Evolutionary conservation across 169 alveolate species (phyloP).

Genomic region (Eimeria brunetti): DNA sequence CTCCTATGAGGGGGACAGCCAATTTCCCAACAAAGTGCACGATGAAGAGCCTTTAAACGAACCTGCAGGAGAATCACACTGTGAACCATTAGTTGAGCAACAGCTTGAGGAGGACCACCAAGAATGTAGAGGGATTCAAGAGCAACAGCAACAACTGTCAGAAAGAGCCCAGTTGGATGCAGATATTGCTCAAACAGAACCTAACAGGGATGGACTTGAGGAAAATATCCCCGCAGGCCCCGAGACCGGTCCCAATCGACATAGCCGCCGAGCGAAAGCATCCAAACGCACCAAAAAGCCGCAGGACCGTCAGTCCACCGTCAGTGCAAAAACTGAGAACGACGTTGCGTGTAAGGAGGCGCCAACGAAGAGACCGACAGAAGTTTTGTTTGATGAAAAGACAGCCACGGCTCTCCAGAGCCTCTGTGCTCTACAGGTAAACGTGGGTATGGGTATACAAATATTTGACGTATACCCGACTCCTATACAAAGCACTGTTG

Average conservation of each 20-base stretch:
- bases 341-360: neutral
- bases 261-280: neutral
- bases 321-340: neutral
- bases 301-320: neutral
- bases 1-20: neutral
- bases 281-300: neutral
- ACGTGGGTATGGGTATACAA: neutral
- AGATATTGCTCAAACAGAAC: neutral
- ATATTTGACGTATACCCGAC: neutral
- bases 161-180: neutral
- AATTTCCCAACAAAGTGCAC: neutral
- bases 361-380: conserved; percentile 23
- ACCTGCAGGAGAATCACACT: neutral
- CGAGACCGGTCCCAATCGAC: neutral
- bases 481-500: too few relatives aligned
- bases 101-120: conserved; percentile 7
- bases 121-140: neutral
- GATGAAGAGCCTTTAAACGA: neutral
- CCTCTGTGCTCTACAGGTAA: conserved; percentile 54
- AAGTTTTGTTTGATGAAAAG: conserved; percentile 20
- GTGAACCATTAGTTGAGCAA: neutral
- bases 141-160: neutral
- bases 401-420: conserved; percentile 64
- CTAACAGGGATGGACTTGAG: neutral
- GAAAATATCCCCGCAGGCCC: neutral